Evolutionary conservation across 495 filamentous ascomycete genomes (phyloP).

Genomic region (Rostrohypoxylon terebratum): DNA sequence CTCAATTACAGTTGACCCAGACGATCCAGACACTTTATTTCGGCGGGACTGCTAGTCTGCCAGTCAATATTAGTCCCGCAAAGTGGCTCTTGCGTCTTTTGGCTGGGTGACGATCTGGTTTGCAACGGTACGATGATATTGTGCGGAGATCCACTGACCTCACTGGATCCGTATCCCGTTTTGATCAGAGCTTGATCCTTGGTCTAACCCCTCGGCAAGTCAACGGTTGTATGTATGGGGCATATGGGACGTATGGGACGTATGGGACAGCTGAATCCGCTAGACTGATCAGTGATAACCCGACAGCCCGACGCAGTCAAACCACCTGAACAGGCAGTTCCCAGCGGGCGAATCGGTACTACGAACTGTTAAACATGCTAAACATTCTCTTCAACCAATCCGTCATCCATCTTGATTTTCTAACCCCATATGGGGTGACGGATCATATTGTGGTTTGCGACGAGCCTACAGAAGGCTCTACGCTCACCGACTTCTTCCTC

Average conservation of each 20-base stretch:
- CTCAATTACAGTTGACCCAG: conserved; percentile 32
- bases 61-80: conserved; percentile 25
- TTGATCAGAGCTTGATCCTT: conserved; percentile 23
- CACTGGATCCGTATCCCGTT: conserved; percentile 16
- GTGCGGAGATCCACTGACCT: conserved; percentile 11
- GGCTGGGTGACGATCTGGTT: conserved; percentile 46
- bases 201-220: conserved; percentile 18
- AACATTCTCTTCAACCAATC: conserved; percentile 22
- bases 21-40: not conserved
- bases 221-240: not conserved
- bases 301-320: conserved; percentile 2
- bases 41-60: conserved; percentile 15
- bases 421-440: conserved; percentile 34
- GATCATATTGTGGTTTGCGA: conserved; percentile 41
- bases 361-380: conserved; percentile 31
- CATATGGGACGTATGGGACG: not conserved
- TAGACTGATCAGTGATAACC: conserved; percentile 12
- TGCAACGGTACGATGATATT: conserved; percentile 22
- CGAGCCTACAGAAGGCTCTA: conserved; percentile 29
- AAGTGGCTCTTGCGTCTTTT: conserved; percentile 37
- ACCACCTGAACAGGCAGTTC: not conserved
- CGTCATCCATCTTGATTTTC: conserved; percentile 30
- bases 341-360: conserved; percentile 17
- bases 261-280: conserved; percentile 7
- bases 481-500: conserved; percentile 38